Conservation (phyloP, 805 yeast species). For the Wickerhamomyces pijperi region DNA sequence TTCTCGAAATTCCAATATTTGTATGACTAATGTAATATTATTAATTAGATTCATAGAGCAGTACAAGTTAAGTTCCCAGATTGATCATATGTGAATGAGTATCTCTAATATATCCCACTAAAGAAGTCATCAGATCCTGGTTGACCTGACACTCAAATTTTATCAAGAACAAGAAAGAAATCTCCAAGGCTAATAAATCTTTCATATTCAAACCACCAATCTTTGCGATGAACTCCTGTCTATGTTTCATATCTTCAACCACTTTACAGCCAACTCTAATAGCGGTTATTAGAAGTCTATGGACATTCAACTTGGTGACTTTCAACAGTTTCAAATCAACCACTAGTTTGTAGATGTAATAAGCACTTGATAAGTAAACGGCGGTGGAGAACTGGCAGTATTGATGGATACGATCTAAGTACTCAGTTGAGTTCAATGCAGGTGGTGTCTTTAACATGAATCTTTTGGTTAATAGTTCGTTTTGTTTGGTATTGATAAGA, state of each 20-base stretch:
- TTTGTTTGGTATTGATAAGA: constrained; percentile 5
- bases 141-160: constrained; percentile 40
- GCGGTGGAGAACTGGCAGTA: constrained; percentile 19
- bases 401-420: constrained; percentile 18
- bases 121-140: constrained; percentile 14
- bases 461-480: constrained; percentile 11
- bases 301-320: constrained; percentile 29
- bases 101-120: constrained; percentile 1
- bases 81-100: not conserved
- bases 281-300: constrained; percentile 32
- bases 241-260: constrained; percentile 34
- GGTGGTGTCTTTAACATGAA: constrained; percentile 17
- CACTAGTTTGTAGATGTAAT: constrained; percentile 16
- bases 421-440: constrained; percentile 13
- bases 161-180: constrained; percentile 35
- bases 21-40: no score
- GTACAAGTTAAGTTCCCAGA: not conserved
- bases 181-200: constrained; percentile 38
- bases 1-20: no score
- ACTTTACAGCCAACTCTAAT: constrained; percentile 35
- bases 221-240: constrained; percentile 32
- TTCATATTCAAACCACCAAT: constrained; percentile 31
- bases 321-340: constrained; percentile 8
- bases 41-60: no score
- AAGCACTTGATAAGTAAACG: constrained; percentile 18